phyloP scores from a whole-genome alignment of 2,329 filamentous ascomycete species.

The Dryadomyces quercivorus region DNA sequence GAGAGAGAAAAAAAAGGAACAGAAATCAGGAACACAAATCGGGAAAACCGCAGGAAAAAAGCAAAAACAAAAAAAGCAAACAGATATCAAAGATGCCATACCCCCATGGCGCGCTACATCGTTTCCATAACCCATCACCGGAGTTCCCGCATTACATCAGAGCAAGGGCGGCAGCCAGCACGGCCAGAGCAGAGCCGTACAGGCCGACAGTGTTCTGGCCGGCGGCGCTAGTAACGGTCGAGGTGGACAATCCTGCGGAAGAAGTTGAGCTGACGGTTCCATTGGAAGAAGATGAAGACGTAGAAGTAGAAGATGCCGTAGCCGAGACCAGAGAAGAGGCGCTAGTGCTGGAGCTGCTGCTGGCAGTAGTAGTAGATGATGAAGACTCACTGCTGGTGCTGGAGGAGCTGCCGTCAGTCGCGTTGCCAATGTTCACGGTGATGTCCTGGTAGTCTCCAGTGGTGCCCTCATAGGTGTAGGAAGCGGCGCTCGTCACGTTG shows the following conservation, averaged over 20 bases:
- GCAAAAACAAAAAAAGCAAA: neutral
- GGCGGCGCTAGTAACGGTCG: constrained; percentile 16
- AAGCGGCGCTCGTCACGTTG: constrained; percentile 31
- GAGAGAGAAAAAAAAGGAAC: neutral
- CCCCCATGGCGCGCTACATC: neutral
- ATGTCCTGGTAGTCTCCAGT: constrained; percentile 39
- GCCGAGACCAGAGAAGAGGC: constrained; percentile 1
- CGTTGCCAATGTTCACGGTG: constrained; percentile 27
- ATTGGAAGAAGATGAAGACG: neutral
- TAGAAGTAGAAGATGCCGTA: neutral
- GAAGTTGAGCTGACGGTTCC: constrained; percentile 15
- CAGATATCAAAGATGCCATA: neutral
- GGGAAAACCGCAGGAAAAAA: neutral
- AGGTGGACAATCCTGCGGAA: neutral
- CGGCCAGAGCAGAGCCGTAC: constrained; percentile 14
- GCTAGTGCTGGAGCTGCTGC: constrained; percentile 4
- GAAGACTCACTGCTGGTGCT: constrained; percentile 15
- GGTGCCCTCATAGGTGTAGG: constrained; percentile 40
- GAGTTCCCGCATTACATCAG: constrained; percentile 12
- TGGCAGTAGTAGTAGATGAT: constrained; percentile 12
- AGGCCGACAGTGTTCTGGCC: constrained; percentile 13
- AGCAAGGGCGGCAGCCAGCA: constrained; percentile 14
- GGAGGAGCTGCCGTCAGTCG: constrained; percentile 9
- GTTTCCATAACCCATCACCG: neutral
- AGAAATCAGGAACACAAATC: neutral